Base-by-base conservation (phyloP, 2,329 filamentous ascomycete species). In the Dryadomyces sulphureus region DNA sequence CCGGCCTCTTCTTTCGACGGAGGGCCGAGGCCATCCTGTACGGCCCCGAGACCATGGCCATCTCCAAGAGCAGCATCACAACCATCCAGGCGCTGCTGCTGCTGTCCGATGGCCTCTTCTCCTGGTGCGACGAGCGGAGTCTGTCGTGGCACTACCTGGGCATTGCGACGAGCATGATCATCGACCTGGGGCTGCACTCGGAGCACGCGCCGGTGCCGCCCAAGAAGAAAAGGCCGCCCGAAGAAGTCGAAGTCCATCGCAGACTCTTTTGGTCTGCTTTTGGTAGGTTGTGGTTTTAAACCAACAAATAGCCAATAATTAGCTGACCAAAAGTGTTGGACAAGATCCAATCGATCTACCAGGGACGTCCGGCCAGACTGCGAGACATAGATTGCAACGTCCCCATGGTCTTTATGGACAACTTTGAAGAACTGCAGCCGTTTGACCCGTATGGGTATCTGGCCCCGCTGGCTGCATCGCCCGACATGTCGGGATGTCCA, bases 311-410 rank as follows among this genome's bases (percentile, higher is more conserved):
- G 14, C 41, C 19, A 5, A 16, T 7, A 5, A 9, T 19, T 34
- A 4, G 17, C 24, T 36, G 22, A 16, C 12, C 19, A 41, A 32
- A 6, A 41, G 40, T 48, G 4, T 30, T 52, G 6, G 50, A 52
- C 49, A 76, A 75, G 50, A 65, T 75, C 7, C 72, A 77, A 49
- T 68, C 64, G 14, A 54, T 77, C 0, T 77, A 75, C 42, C 70
- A 72, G 51, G 73, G 72, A 0, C 65, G 72, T 1, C 73, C 70
- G 0, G 65, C 64, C 0, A 67, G 57, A 3, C 55, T 73, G 6
- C 66, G 66, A 8, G 63, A 69, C n/a, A 61, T 60, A 0, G 66
- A 73, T 21, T 63, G 62, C 0, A 56, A 62, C 9, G 67, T 75
- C 0, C 65, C 70, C 0, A 63, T 71, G 17, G 59, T 62, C 6